Base-by-base conservation (phyloP, 1,284 basidiomycete genomes). In the Cutaneotrichosporon dermatis region DNA sequence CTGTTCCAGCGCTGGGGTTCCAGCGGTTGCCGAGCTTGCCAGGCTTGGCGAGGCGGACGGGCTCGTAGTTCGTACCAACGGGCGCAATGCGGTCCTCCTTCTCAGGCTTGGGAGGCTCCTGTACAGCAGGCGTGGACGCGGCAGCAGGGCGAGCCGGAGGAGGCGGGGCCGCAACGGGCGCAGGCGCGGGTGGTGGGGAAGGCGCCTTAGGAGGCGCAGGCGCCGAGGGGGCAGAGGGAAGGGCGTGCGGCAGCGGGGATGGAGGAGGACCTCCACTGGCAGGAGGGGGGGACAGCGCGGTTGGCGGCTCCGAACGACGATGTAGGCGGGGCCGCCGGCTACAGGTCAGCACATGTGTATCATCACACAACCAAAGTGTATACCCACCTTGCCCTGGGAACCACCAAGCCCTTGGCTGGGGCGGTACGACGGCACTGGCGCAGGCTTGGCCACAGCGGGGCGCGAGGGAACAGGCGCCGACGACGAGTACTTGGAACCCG, bases 11-110 rank as follows among this genome's bases (percentile, higher is more conserved):
- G 15, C 84, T 85, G 3, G 73, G 72, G 68, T 76, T 75, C 74
- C 93, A 94, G 4, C 90, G 88, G 73, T 91, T 94, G 64, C 81
- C 87, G 48, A 96, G 82, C 76, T 88, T 95, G 46, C 75, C 75
- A 0, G 92, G 92, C 15, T 85, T 81, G 40, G 86, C 83, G 6
- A 96, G 82, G 57, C 85, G 85, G 62, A 96, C 90, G 1, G 93
- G 92, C 1, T 86, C 89, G 75, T 93, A 96, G 3, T 87, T 84
- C 0, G 91, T 92, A 49, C 90, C 89, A 12, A 90, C 86, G 2
- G 88, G 88, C 1, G 82, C 88, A 66, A 92, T 92, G 12, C 84
- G 85, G 74, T 92, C 89, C 0, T 91, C 88, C 60, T 85, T 84
- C 0, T 80, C 76, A 15, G 89, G 88, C 69, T 89, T 90, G 0